A percentile compares a stretch with the other conserved stretches of the same genome.
These are phyloP conservation scores for Sphagnum tenellum DNA, from an alignment of 225 moss, liverwort and hornwort genomes.

Conservation along the genomic window DNA sequence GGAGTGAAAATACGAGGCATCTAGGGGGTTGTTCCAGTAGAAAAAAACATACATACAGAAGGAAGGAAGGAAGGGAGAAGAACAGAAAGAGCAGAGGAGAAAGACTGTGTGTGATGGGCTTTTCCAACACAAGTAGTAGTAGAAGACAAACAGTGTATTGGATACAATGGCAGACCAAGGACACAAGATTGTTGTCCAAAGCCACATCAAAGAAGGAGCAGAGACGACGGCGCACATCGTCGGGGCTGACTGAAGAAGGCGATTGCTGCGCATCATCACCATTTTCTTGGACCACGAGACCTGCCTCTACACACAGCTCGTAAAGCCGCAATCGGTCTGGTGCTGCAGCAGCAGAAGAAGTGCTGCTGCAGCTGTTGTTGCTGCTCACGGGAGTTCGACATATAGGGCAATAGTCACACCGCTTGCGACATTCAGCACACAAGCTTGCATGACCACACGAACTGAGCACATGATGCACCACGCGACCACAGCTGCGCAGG, in stretches of 20 bases:
- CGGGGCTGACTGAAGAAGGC: constrained; percentile 35
- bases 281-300: constrained; percentile 49
- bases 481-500: constrained; percentile 84
- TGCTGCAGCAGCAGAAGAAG: constrained; percentile 12
- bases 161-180: constrained; percentile 95
- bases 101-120: too few species aligned
- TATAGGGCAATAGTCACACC: constrained; percentile 71
- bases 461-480: constrained; percentile 61
- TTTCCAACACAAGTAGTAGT: too few species aligned
- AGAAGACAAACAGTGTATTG: neutral
- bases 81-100: too few species aligned
- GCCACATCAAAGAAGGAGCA: constrained; percentile 89
- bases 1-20: too few species aligned
- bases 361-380: too few species aligned
- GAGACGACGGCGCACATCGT: constrained; percentile 54
- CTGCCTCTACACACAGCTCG: constrained; percentile 76
- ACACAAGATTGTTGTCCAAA: constrained; percentile 83
- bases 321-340: constrained; percentile 68
- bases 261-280: constrained; percentile 1
- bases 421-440: constrained; percentile 78
- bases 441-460: constrained; percentile 91
- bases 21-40: too few species aligned
- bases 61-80: too few species aligned
- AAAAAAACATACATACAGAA: too few species aligned
- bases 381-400: constrained; percentile 63